These are phyloP conservation scores for Rhizophora apiculata DNA, from an alignment of 345 rosid genomes.

Conservation along the genomic window DNA sequence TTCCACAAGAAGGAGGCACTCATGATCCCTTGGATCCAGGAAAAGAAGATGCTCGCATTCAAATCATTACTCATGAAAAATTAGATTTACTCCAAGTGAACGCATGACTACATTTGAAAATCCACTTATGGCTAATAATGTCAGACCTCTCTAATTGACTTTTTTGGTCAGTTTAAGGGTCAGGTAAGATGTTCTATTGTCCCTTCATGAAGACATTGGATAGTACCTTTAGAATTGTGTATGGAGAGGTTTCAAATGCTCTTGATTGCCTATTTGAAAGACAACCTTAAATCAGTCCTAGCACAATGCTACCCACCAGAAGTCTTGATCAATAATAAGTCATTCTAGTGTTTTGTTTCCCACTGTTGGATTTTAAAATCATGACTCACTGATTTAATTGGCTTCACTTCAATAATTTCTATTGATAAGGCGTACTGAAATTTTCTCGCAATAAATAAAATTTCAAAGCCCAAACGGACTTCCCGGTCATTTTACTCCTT, in stretches of 20 bases:
- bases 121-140: constrained; percentile 7
- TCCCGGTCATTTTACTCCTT: not conserved
- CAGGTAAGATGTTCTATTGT: constrained; percentile 21
- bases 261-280: constrained; percentile 19
- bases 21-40: constrained; percentile 5
- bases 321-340: constrained; percentile 9
- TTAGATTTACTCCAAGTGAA: constrained; percentile 5
- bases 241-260: constrained; percentile 1
- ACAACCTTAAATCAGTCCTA: constrained; percentile 7
- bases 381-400: constrained; percentile 11
- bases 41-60: constrained; percentile 1
- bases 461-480: not conserved
- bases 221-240: constrained; percentile 12
- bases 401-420: not conserved
- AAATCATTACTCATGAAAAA: constrained; percentile 6
- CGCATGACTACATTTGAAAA: constrained; percentile 15
- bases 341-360: not conserved
- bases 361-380: not conserved
- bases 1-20: not conserved
- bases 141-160: constrained; percentile 21
- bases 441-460: constrained; percentile 2
- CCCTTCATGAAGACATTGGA: constrained; percentile 21
- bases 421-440: constrained; percentile 2
- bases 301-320: constrained; percentile 1
- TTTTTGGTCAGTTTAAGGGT: constrained; percentile 24